Evolutionary conservation across 768 basidiomycete genomes (phyloP), one percentile per base, ranked within the genome.

Genomic region (Lepiota venenata): DNA sequence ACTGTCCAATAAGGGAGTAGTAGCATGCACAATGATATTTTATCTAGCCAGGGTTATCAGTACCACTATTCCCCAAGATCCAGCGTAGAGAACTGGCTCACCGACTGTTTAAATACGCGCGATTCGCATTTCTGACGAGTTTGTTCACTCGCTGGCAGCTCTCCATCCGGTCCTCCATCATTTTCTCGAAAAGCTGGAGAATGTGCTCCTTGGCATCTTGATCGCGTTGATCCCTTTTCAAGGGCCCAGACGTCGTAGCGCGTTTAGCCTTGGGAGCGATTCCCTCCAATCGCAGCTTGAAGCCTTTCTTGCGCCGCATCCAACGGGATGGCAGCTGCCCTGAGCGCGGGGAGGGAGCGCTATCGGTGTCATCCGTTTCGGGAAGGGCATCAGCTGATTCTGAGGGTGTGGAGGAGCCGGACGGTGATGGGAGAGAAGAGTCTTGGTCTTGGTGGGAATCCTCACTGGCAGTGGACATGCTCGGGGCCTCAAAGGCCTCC

Each of bases 111-210:
- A 69, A 52, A 47, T 70, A 65, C 20, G 65, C 63, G 50, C 69
- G 67, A 60, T 72, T 76, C 42, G 75, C 74, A 48, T 75, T 71
- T 46, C 71, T 69, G 37, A 87, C 78, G 57, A 89, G 72, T 44
- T 76, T 77, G 58, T 80, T 80, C 49, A 87, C 74, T 32, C 85
- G 75, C 58, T 84, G 77, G 66, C 88, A 90, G 62, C 85, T 88
- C 67, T 88, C 87, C 78, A 90, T 82, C 51, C 88, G 78, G 2
- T 82, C 75, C 61, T 87, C 84, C 74, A 88, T 80, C 72, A 90
- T 83, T 56, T 81, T 78, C 54, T 84, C 84, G 62, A 86, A 87
- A 74, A 83, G 78, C 60, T 82, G 78, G 56, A 90, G 70, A 50
- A 90, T 76, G 50, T 75, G 79, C 22, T 82, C 77, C 41, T 66